Evolutionary conservation across 108 stramenopile genomes (phyloP), one percentile per base, ranked within the genome.

Genomic region (Nitzschia sp.): DNA sequence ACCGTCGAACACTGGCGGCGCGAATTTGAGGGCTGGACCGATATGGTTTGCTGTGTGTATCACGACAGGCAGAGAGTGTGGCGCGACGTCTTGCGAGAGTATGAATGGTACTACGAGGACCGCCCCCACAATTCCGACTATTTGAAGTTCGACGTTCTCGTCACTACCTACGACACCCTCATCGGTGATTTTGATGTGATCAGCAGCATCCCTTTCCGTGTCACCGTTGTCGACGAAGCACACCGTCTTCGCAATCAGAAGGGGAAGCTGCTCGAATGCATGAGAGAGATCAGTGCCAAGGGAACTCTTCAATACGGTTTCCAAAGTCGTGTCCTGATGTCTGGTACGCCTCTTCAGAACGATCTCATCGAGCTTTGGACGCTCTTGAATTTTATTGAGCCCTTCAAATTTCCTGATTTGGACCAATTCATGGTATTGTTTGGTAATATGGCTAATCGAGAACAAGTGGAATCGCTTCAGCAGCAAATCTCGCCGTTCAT

Each of bases 311-410:
- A 94, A 55, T 93, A 92, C 76, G 95, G 93, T 15, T 98, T 85
- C 75, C 98, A 98, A 71, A 94, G 93, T 66, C 80, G 96, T 17
- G 86, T 99, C 5, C 80, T 99, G 15, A 96, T 99, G 93, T 97
- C 98, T 25, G 99, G 99, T 17, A 99, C 99, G 2, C 99, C 99
- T 0, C 86, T 99, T n/a, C 99, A 99, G 76, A 99, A 99, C 78
- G 97, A 98, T 68, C 93, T 82, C n/a, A 72, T 80, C 36, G 99
- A 99, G 82, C 81, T 99, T 19, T 99, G 98, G 98, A 90, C 96
- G 13, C 84, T 99, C 5, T 82, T 99, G 27, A 97, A 98, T 68
- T 98, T 97, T 61, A 96, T 98, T 57, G 97, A 98, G 67, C 97
- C 96, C n/a, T 81, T 81, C 53, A 79, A 86, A 55, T 99, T 99